Base-by-base conservation (phyloP, 345 rosid genomes). In the Syzygium grande region DNA sequence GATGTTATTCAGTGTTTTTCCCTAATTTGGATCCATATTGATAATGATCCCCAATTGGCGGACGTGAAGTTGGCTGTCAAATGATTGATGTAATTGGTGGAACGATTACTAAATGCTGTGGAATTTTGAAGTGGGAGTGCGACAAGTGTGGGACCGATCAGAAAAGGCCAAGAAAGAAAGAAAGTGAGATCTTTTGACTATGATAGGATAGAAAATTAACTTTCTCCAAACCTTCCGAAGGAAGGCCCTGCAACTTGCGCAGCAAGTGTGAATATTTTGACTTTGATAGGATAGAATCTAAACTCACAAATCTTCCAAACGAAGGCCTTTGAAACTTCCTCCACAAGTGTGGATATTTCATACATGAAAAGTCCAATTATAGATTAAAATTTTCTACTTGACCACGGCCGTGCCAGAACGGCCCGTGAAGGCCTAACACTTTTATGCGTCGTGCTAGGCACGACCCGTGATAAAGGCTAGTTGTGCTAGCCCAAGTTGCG, bases 401-500 rank as follows among this genome's bases (percentile, higher is more conserved):
- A 38, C 73, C 73, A 61, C 9, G 73, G 16, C 10, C 15, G 34
- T n/a, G 73, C 34, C 19, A 61, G 3, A 34, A 15, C 34, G 9
- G 73, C 73, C 73, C 19, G 9, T 13, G 34, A 61, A n/a, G 22
- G 23, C 78, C 43, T 16, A 11, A 22, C 78, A 65, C 43, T 65
- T 65, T 30, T 30, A 65, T 16, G 23, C 9, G 19, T n/a, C 38
- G 73, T n/a, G 19, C 34, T 16, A n/a, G 15, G 16, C 78, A 16
- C 22, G 22, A 16, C 22, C 11, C 9, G 22, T 30, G 1, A 30
- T 15, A 1, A 30, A 16, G 12, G 30, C 43, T 8, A 19, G 1
- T 0, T 29, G 4, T 30, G 43, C 17, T 19, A 30, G 22, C 41
- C 8, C 4, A 7, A 5, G 0, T 65, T 30, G 11, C 0, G 0